Base-by-base conservation (phyloP, 306 rosid genomes). In the Leucaena leucocephala region DNA sequence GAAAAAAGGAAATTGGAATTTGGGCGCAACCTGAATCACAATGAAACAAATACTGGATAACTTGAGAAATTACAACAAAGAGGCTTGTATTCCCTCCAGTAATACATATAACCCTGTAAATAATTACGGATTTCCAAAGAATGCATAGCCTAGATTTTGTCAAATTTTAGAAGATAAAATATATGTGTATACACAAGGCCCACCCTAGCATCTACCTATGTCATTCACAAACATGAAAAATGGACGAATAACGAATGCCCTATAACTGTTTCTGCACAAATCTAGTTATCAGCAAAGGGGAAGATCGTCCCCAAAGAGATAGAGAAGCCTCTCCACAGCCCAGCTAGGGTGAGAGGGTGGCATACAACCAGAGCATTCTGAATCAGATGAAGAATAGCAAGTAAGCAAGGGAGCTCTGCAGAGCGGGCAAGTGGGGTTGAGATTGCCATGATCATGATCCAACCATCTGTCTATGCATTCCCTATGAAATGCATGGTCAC, bases 271-370 rank as follows among this genome's bases (percentile, higher is more conserved):
- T 52, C 17, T 72, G 27, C 64, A 74, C 49, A 66, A 46, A 45
- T 36, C 7, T 7, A 7, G 22, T 6, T 52, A 43, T 2, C 45
- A 77, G 40, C 75, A 89, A 27, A 88, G 74, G 6, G 81, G 45
- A 0, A 92, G 86, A 86, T 93, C 97, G 34, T 93, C 96, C 38
- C 96, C 97, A 70, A 93, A 93, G 35, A 93, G 92, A 86, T 90
- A 93, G 27, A 90, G 92, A 45, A 93, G 89, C 78, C 97, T 83
- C 76, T 93, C 96, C 14, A 93, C 94, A 7, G 97, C 94, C 97
- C 97, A 93, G 72, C 92, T 93, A 52, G 96, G 96, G 71, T 90
- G 91, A 27, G 87, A 44, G 14, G 83, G 79, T 19, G 87, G 72
- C 58, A 72, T 74, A 59, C 68, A 77, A 35, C 66, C n/a, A 44